A percentile compares a stretch with the other conserved stretches of the same genome.
Conservation (phyloP, 2,329 filamentous ascomycete species). For the Nemania bipapillata region DNA sequence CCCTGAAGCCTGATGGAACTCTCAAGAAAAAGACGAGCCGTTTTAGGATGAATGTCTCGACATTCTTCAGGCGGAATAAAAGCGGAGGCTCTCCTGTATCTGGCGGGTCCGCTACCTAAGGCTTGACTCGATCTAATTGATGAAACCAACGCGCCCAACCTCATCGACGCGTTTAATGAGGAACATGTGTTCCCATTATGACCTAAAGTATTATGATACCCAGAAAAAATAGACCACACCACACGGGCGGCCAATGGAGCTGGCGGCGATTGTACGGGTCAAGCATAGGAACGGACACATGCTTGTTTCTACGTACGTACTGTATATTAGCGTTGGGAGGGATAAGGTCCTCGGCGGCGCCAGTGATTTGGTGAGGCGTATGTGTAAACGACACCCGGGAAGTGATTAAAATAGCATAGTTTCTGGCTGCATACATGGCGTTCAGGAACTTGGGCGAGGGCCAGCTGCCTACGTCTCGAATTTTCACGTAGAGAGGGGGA, state of each 20-base stretch:
- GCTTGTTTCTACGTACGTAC: constrained; percentile 39
- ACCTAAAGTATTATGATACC: constrained; percentile 43
- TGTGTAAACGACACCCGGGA: constrained; percentile 26
- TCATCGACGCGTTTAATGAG: constrained; percentile 29
- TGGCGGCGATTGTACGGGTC: constrained; percentile 33
- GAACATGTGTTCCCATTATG: constrained; percentile 31
- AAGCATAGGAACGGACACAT: constrained; percentile 35
- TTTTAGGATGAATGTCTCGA: constrained; percentile 71
- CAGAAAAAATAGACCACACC: constrained; percentile 36
- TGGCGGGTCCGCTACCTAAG: constrained; percentile 42
- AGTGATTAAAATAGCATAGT: constrained; percentile 35
- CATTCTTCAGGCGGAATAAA: constrained; percentile 67
- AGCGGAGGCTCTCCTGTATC: constrained; percentile 52
- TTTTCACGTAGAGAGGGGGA: constrained; percentile 32
- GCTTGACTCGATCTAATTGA: constrained; percentile 11
- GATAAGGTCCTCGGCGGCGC: constrained; percentile 3
- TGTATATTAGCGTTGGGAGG: constrained; percentile 38
- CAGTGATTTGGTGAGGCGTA: constrained; percentile 15
- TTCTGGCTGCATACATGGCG: constrained; percentile 47
- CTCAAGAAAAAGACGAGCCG: constrained; percentile 72
- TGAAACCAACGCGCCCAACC: constrained; percentile 18
- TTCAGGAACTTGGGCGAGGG: constrained; percentile 42
- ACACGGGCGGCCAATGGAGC: constrained; percentile 23
- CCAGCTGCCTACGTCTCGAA: constrained; percentile 29
- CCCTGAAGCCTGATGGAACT: constrained; percentile 61